Evolutionary conservation across 768 basidiomycete genomes (phyloP).

Genomic region (Daedaleopsis sinensis): DNA sequence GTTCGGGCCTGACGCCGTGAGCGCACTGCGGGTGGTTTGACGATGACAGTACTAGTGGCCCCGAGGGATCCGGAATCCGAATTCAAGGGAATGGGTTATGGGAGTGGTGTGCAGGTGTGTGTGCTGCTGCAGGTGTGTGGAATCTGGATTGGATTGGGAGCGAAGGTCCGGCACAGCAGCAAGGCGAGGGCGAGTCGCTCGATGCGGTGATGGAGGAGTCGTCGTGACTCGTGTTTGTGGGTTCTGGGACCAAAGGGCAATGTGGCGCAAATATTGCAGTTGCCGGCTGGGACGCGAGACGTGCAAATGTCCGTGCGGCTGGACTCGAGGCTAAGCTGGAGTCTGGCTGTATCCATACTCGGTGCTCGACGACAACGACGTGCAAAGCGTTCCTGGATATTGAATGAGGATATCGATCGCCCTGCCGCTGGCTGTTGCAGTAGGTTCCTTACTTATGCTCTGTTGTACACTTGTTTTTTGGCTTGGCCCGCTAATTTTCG

Average conservation of each 20-base stretch:
- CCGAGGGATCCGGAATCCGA: no score
- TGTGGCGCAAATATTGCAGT: neutral
- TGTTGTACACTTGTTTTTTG: no score
- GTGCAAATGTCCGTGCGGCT: neutral
- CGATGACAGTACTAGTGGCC: no score
- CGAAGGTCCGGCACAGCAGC: constrained; percentile 15
- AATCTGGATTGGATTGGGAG: no score
- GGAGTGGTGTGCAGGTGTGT: no score
- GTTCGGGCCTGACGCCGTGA: constrained; percentile 34
- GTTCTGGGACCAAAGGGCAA: neutral
- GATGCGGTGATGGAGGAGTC: neutral
- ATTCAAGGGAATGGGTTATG: no score
- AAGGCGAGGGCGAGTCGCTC: neutral
- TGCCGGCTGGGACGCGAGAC: neutral
- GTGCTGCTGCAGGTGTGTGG: no score
- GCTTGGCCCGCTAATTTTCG: no score
- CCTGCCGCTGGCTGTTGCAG: neutral
- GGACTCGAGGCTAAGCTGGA: neutral
- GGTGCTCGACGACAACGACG: neutral
- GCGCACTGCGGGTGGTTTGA: constrained; percentile 27
- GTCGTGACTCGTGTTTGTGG: neutral
- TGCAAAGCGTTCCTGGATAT: neutral
- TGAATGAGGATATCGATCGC: no score
- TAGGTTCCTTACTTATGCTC: no score
- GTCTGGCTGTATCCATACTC: no score